A percentile compares a stretch with the other conserved stretches of the same genome.
Conservation (phyloP, 2,329 filamentous ascomycete genomes). For the Clarireedia homoeocarpa region DNA sequence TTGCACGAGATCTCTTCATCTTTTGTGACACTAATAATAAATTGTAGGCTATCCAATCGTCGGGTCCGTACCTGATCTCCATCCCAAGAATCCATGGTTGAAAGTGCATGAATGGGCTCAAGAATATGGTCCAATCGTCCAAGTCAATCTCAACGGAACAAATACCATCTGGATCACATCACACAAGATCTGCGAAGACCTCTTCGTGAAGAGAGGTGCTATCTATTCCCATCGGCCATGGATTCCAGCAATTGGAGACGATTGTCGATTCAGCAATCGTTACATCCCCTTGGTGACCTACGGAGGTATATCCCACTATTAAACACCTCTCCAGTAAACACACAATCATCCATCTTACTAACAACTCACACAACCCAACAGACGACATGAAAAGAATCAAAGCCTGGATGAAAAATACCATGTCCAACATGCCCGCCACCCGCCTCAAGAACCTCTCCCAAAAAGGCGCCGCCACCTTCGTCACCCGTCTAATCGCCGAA, state of each 20-base stretch:
- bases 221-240: constrained; percentile 26
- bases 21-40: neutral
- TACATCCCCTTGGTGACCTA: constrained; percentile 12
- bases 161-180: constrained; percentile 32
- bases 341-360: neutral
- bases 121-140: constrained; percentile 35
- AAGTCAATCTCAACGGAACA: constrained; percentile 35
- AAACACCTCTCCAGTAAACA: neutral
- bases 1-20: neutral
- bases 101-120: constrained; percentile 34
- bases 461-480: constrained; percentile 6
- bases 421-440: constrained; percentile 18
- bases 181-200: constrained; percentile 35
- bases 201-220: constrained; percentile 34
- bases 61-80: constrained; percentile 13
- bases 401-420: constrained; percentile 9
- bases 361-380: neutral
- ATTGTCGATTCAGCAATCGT: constrained; percentile 7
- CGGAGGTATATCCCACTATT: neutral
- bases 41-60: constrained; percentile 12
- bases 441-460: constrained; percentile 14
- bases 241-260: constrained; percentile 8
- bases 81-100: constrained; percentile 31
- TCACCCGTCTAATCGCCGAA: constrained; percentile 4
- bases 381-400: constrained; percentile 12